These are phyloP conservation scores for Myrica gale DNA, from an alignment of 306 rosid species.

Conservation along the genomic window DNA sequence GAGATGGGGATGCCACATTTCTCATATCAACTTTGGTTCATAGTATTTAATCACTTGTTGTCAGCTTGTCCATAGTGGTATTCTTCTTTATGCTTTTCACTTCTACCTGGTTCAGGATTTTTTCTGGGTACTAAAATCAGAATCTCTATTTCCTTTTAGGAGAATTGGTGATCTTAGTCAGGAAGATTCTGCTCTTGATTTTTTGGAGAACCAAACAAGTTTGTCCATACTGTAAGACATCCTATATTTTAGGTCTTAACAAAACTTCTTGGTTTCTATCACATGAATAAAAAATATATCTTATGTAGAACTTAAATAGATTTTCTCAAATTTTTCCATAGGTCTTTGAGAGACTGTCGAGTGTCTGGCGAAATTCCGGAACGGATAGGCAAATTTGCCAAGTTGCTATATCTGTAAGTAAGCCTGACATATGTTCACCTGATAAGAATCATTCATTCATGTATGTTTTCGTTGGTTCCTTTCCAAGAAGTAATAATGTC, in stretches of 20 bases:
- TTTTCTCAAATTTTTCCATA: conserved; percentile 2
- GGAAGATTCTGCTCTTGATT: conserved; percentile 34
- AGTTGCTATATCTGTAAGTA: conserved; percentile 33
- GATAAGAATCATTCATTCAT: not conserved
- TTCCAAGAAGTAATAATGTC: not conserved
- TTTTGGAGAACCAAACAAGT: conserved; percentile 34
- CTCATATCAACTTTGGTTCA: no score
- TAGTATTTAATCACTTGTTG: not conserved
- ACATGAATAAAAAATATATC: not conserved
- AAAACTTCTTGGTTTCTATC: not conserved
- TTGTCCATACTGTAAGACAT: conserved; percentile 35
- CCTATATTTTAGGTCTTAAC: not conserved
- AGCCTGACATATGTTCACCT: not conserved
- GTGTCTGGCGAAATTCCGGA: conserved; percentile 31
- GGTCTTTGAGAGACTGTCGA: conserved; percentile 35
- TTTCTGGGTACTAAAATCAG: not conserved
- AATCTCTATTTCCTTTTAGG: conserved; percentile 21
- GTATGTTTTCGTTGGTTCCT: not conserved
- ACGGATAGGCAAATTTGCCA: conserved; percentile 25
- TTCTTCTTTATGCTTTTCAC: not conserved
- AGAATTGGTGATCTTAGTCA: conserved; percentile 39
- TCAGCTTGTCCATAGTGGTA: not conserved
- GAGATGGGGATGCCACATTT: not conserved
- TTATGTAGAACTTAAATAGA: not conserved
- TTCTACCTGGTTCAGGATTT: not conserved